Base-by-base conservation (phyloP, 441 rosid genomes). In the Mallotus repandus region DNA sequence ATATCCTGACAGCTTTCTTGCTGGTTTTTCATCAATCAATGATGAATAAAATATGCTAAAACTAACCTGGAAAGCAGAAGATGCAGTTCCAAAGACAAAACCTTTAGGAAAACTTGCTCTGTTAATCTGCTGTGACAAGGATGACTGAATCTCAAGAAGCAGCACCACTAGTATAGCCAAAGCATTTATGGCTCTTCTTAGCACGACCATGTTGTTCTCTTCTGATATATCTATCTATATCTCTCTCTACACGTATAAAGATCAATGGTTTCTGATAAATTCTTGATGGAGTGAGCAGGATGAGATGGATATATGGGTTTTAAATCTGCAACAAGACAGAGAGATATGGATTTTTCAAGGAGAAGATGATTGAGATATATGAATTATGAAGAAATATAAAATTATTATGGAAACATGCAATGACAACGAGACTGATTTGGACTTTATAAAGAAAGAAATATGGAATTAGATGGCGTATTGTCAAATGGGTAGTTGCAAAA, bases 21-120 rank as follows among this genome's bases (percentile, higher is more conserved):
- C 46, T 43, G 46, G 46, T 43, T 8, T 13, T 10, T 3, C 16
- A 11, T 53, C 57, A 53, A 29, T 29, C 32, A 29, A 18, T 18
- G 4, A 59, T 9, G 29, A 29, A 70, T 18, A 60, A 57, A 54
- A 25, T 6, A n/a, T 2, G 5, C 0, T 9, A 7, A 16, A 13
- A 72, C 66, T 58, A 58, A 91, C 98, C 98, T 96, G 98, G 76
- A 85, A 96, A 79, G 99, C 90, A 54, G 99, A 86, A 60, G 98
- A 91, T 43, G 98, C 97, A 2, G 99, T 96, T 65, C 99, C 98
- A 18, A 96, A 96, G 61, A 88, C 89, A 82, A 96, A 96, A 3
- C 91, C 97, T 11, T 84, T 72, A 0, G 98, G 98, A 69, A 96
- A 96, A 77, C 91, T 90, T 54, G 82, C 77, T 75, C 98, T 88